phyloP scores from a whole-genome alignment of 257 asterid genomes.

The Nicotiana sylvestris region DNA sequence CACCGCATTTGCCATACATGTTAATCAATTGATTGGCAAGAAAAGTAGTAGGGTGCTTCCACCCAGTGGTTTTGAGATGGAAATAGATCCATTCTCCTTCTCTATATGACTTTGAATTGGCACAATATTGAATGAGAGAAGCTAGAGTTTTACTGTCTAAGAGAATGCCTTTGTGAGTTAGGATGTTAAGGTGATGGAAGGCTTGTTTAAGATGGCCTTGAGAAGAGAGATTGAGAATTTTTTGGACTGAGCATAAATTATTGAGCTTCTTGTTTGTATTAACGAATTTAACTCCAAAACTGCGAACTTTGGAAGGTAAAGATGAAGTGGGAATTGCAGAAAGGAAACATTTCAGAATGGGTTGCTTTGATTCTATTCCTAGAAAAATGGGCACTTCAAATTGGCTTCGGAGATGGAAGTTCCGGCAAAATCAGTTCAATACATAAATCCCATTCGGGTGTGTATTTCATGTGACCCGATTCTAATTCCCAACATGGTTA shows the following conservation, averaged over 20 bases:
- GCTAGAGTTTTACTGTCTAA: constrained; percentile 42
- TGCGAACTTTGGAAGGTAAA: constrained; percentile 13
- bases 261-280: constrained; percentile 19
- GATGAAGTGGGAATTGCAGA: constrained; percentile 44
- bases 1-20: constrained; percentile 66
- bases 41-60: constrained; percentile 45
- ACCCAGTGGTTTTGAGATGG: constrained; percentile 53
- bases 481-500: too few species aligned
- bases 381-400: constrained; percentile 30
- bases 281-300: constrained; percentile 1
- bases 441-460: too few species aligned
- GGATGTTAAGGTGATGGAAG: constrained; percentile 38
- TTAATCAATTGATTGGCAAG: constrained; percentile 59
- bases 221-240: constrained; percentile 35
- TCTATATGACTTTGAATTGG: constrained; percentile 33
- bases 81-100: constrained; percentile 54
- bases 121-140: constrained; percentile 47
- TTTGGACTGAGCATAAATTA: constrained; percentile 41
- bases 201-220: constrained; percentile 59
- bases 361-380: constrained; percentile 10
- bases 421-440: constrained; percentile 20
- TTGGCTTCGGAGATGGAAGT: constrained; percentile 25
- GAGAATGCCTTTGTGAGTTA: constrained; percentile 50
- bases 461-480: too few species aligned
- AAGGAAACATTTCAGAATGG: constrained; percentile 49